Conservation (phyloP, 192 early-diverging fungal species). For the Bifiguratus adelaidae region DNA sequence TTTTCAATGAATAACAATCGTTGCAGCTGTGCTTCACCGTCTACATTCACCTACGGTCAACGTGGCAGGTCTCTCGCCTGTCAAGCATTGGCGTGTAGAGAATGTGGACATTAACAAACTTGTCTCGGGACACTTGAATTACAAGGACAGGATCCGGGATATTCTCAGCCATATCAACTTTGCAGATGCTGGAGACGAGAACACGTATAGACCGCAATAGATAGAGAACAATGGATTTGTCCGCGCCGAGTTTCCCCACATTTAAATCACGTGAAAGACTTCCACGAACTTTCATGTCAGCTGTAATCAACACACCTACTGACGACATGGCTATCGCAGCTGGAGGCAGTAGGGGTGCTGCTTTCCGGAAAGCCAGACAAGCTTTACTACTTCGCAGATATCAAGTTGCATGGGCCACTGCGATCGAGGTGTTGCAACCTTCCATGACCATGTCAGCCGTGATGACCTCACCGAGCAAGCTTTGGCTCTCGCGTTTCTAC, state of each 20-base stretch:
- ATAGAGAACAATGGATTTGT: not conserved
- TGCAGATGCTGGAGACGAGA: not conserved
- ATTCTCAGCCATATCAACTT: constrained; percentile 10
- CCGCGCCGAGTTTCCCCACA: not conserved
- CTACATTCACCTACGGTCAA: constrained; percentile 33
- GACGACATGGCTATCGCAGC: no score
- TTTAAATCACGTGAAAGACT: not conserved
- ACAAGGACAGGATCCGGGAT: constrained; percentile 11
- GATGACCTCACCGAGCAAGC: not conserved
- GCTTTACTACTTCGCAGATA: not conserved
- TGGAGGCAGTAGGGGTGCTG: no score
- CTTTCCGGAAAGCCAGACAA: not conserved
- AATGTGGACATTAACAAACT: constrained; percentile 33
- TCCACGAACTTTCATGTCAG: not conserved
- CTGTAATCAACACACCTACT: not conserved
- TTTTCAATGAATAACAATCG: not conserved
- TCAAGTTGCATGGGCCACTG: not conserved
- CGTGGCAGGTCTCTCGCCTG: constrained; percentile 32
- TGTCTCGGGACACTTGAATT: constrained; percentile 35
- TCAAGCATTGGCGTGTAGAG: constrained; percentile 23
- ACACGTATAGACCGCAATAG: not conserved
- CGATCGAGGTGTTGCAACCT: not conserved
- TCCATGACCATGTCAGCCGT: not conserved
- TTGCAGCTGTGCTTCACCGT: constrained; percentile 30
- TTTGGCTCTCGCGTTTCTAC: constrained; percentile 11